Evolutionary conservation across 1,284 basidiomycete genomes (phyloP), one percentile per base, ranked within the genome.

Genomic region (Earliella scabrosa): DNA sequence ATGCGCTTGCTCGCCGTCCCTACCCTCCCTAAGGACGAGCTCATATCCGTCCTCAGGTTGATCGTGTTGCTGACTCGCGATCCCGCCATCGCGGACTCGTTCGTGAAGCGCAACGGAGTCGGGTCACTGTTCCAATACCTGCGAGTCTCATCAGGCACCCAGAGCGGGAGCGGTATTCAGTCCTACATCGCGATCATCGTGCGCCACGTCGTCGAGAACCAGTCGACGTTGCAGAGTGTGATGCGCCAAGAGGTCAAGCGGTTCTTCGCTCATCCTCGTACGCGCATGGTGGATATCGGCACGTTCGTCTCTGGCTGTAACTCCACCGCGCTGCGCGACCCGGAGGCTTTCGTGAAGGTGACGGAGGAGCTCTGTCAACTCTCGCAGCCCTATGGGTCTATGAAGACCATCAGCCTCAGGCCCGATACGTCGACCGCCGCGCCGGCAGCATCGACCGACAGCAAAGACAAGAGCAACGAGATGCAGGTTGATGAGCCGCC

Each of bases 171-270:
- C 36, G 87, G 90, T 26, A 91, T 89, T 61, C 92, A 95, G 54
- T 86, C 92, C 0, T 92, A 95, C 70, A 84, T 95, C 45, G 86
- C 90, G 20, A 92, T 93, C 67, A 90, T 98, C 54, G 77, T 98
- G 18, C 90, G 97, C 3, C 97, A 99, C 70, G 76, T 94, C 50
- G 85, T 97, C 50, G 97, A 99, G 73, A 91, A 95, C 62, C 68
- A 79, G 4, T 68, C 75, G 6, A 83, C 83, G 1, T 71, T 98
- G 29, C 82, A 85, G 52, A 77, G 79, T 6, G 82, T 92, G 58
- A 96, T 99, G 86, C 82, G 83, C 23, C 87, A 91, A 58, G 92
- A 95, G 64, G 81, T 98, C 64, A 88, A 84, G 66, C 83, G 87
- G 4, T 92, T 87, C 74, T 86, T 95, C 64, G 76, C 82, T 8